phyloP scores from a whole-genome alignment of 192 early-diverging fungal species.

The Umbelopsis ramanniana region DNA sequence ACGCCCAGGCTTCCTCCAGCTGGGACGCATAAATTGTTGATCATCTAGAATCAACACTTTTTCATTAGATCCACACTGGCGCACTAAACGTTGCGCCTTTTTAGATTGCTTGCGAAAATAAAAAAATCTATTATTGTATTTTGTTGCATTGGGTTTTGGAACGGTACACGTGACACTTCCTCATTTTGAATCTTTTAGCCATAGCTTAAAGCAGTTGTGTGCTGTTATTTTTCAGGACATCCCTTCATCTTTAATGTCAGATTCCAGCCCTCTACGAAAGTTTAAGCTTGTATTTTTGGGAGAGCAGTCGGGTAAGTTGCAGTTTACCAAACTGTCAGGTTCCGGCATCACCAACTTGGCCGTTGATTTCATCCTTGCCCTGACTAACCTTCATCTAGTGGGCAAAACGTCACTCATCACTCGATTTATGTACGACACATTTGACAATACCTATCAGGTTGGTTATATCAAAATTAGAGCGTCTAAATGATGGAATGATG shows the following conservation, averaged over 20 bases:
- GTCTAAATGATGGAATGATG: not conserved
- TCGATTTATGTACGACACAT: conserved; percentile 99
- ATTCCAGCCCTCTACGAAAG: conserved; percentile 72
- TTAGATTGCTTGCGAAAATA: conserved; percentile 14
- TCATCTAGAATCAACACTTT: not conserved
- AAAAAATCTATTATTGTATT: conserved; percentile 15
- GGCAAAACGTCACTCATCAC: conserved; percentile 99
- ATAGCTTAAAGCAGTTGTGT: not conserved
- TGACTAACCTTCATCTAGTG: conserved; percentile 57
- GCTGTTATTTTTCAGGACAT: not conserved
- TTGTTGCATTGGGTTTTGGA: not conserved
- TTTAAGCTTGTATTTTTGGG: conserved; percentile 99
- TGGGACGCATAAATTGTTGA: conserved; percentile 34
- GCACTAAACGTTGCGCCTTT: not conserved
- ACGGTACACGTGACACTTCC: not conserved
- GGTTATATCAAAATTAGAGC: not conserved
- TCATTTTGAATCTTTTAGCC: not conserved
- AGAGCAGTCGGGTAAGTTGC: conserved; percentile 91
- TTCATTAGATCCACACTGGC: conserved; percentile 22
- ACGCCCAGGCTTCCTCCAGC: conserved; percentile 22
- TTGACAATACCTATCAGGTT: conserved; percentile 97
- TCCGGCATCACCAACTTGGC: not conserved
- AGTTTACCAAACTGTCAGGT: not conserved
- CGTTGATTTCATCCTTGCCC: not conserved
- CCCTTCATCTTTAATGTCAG: not conserved